Conservation (phyloP, 2,329 filamentous ascomycete species). For the Trichoderma hamatum region DNA sequence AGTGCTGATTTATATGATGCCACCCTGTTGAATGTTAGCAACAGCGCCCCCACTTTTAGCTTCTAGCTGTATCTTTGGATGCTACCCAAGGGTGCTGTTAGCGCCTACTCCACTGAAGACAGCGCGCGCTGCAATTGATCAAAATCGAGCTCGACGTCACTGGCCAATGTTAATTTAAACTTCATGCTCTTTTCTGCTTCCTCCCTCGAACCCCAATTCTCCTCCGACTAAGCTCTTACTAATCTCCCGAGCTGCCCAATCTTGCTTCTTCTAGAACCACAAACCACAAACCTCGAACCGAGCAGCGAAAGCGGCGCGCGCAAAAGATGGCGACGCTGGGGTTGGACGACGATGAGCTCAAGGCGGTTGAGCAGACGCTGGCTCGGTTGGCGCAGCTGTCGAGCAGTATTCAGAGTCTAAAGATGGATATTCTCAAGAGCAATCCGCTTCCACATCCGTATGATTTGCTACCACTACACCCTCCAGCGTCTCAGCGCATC, state of each 20-base stretch:
- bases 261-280: background rate
- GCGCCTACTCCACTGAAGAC: background rate
- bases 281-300: background rate
- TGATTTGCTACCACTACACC: conserved; percentile 29
- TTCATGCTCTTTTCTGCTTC: background rate
- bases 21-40: background rate
- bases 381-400: conserved; percentile 69
- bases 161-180: background rate
- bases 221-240: background rate
- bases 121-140: background rate
- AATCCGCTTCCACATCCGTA: conserved; percentile 71
- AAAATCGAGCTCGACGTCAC: conserved; percentile 4
- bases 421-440: conserved; percentile 61
- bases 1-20: background rate
- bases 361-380: conserved; percentile 71
- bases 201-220: background rate
- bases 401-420: conserved; percentile 67
- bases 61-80: background rate
- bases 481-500: background rate
- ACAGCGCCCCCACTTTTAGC: background rate
- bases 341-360: conserved; percentile 62
- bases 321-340: conserved; percentile 49
- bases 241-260: background rate
- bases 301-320: background rate
- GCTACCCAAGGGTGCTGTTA: background rate